Evolutionary conservation across 2,329 filamentous ascomycete species (phyloP), one percentile per base, ranked within the genome.

Genomic region (Penicillium concentricum): DNA sequence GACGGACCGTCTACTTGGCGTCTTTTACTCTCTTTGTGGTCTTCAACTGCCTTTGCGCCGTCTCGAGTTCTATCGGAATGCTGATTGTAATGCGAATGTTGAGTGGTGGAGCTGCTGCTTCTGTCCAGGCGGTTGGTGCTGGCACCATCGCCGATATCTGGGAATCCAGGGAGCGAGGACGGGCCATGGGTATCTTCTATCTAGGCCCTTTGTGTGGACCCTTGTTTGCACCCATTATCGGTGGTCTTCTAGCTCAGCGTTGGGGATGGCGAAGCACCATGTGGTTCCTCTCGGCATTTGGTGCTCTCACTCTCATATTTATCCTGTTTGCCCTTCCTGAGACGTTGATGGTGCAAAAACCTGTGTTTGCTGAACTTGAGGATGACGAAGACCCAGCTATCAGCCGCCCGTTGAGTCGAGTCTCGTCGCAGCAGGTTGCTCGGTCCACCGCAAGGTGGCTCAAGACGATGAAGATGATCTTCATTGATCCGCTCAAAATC

Each of bases 71-170:
- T 61, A 90, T 92, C 61, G 78, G 77, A 39, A 91, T 92, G 89
- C 82, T 95, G 38, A 86, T 93, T 64, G 82, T 89, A 38, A 89
- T 92, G 80, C 84, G 91, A 15, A 76, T 92, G 61, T 77, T 92
- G 6, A 82, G 84, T 42, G 91, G 91, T 38, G 91, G 90, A 20
- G 89, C 90, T 3, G 86, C 90, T 0, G 90, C 90, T 2, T 90
- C 87, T 1, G 90, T 92, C 0, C 90, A 93, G 71, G 88, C 90
- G 8, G 90, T 94, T 8, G 90, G 91, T 5, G 90, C 90, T 2
- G 91, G 91, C 6, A 92, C 90, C 3, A 90, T 94, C 56, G 87
- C 90, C 43, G 90, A 94, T 69, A 80, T 93, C 13, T 95, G 90
- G 87, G 87, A 91, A 61, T 74, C 85, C 0, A 81, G 78, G 47